Percentiles rank a stretch among this genome's conserved stretches.
Conservation (phyloP, 2,329 filamentous ascomycete species). For the Venturia pyrina region DNA sequence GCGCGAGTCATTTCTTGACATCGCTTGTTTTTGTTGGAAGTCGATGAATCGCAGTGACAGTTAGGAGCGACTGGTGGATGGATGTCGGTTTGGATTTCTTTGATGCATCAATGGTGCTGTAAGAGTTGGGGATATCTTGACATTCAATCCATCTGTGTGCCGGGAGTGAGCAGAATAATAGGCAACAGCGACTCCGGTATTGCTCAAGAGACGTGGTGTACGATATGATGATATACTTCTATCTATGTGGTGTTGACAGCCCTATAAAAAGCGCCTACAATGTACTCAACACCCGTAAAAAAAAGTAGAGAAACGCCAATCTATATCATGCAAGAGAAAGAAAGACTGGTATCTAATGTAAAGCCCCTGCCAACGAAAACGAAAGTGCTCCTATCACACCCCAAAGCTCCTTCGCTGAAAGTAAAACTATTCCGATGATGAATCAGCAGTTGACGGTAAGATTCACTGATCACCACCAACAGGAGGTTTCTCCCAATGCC, state of each 20-base stretch:
- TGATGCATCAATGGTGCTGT: too few relatives aligned
- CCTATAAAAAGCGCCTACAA: background rate
- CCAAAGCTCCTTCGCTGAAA: background rate
- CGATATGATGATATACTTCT: too few relatives aligned
- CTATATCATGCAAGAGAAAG: background rate
- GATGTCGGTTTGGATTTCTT: too few relatives aligned
- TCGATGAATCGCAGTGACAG: too few relatives aligned
- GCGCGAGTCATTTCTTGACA: too few relatives aligned
- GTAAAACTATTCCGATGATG: background rate
- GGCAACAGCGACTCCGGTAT: too few relatives aligned
- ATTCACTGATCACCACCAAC: background rate
- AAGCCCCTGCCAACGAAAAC: background rate
- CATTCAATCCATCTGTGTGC: too few relatives aligned
- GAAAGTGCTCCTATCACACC: background rate
- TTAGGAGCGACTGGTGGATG: too few relatives aligned
- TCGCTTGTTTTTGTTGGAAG: too few relatives aligned
- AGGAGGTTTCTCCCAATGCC: slow-evolving; percentile 56
- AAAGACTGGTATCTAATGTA: background rate
- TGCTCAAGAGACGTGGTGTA: too few relatives aligned
- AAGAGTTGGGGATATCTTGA: too few relatives aligned
- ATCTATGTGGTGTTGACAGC: background rate
- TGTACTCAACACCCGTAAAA: background rate
- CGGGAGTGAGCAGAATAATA: too few relatives aligned
- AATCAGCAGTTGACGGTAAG: background rate
- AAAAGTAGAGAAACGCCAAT: background rate